A percentile compares a stretch with the other conserved stretches of the same genome.
Conservation (phyloP, 306 rosid species). For the Dalbergia cultrata region DNA sequence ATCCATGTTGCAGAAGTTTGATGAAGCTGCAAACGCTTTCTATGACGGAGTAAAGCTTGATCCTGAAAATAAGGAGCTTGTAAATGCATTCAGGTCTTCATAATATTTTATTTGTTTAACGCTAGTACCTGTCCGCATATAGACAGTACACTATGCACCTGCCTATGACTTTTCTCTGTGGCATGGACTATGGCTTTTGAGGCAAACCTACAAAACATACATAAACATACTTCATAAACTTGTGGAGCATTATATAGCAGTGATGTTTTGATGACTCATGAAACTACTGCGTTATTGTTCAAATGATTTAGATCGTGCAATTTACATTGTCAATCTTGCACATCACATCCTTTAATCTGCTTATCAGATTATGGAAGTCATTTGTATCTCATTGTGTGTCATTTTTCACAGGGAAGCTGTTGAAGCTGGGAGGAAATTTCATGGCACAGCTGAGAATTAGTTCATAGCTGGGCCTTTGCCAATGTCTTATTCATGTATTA, state of each 20-base stretch:
- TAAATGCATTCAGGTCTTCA: conserved; percentile 83
- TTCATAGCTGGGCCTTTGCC: conserved; percentile 44
- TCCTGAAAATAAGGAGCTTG: conserved; percentile 88
- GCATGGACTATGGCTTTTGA: neutral
- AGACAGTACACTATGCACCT: neutral
- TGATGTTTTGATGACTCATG: neutral
- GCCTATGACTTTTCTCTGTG: neutral
- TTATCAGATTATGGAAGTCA: neutral
- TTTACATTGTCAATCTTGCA: conserved; percentile 10
- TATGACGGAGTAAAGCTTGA: conserved; percentile 86
- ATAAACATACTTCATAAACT: neutral
- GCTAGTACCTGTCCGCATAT: conserved; percentile 6
- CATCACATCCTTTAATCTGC: conserved; percentile 12
- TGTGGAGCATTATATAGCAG: conserved; percentile 3
- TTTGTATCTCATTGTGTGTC: conserved; percentile 25
- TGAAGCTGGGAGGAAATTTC: conserved; percentile 90
- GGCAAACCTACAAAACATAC: conserved; percentile 23
- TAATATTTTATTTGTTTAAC: conserved; percentile 1
- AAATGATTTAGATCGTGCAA: neutral
- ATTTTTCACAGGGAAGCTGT: conserved; percentile 86
- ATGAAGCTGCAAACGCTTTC: conserved; percentile 95
- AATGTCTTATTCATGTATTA: neutral
- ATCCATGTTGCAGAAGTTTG: conserved; percentile 73
- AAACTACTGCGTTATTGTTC: neutral
- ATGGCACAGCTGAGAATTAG: conserved; percentile 60